Conservation (phyloP, 371 early-diverging fungal genomes). For the Basidiobolus meristosporus region DNA sequence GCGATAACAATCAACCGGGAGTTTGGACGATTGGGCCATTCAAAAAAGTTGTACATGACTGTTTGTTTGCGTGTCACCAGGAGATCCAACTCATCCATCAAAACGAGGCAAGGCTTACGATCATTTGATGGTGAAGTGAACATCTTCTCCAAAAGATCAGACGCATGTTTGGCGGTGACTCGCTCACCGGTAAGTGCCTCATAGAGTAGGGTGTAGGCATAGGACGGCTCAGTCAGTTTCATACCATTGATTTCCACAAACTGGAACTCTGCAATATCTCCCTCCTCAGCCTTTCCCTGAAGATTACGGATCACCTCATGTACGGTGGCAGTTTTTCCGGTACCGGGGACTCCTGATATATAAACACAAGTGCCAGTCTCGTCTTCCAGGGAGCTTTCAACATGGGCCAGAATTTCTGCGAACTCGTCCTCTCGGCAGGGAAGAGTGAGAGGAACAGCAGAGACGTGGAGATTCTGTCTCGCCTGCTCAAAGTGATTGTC, state of each 20-base stretch:
- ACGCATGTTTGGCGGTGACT: conserved; percentile 59
- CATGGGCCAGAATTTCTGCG: conserved; percentile 40
- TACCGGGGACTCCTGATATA: conserved; percentile 94
- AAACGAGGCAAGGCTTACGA: conserved; percentile 38
- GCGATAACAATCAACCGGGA: conserved; percentile 82
- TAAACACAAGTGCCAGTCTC: conserved; percentile 71
- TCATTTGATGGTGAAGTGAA: conserved; percentile 28
- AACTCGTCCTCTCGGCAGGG: conserved; percentile 88
- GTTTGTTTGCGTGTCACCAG: conserved; percentile 82
- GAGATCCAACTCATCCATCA: conserved; percentile 96
- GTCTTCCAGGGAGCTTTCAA: conserved; percentile 55
- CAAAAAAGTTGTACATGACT: conserved; percentile 95
- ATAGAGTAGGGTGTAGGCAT: conserved; percentile 75
- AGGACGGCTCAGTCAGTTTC: conserved; percentile 82
- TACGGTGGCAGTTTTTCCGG: conserved; percentile 96
- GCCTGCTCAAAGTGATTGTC: conserved; percentile 33
- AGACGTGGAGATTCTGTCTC: conserved; percentile 63
- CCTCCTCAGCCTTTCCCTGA: conserved; percentile 27
- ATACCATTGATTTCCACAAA: conserved; percentile 92
- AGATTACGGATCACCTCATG: conserved; percentile 63
- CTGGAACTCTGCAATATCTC: conserved; percentile 50
- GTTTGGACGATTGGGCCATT: conserved; percentile 79
- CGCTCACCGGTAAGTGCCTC: conserved; percentile 35
- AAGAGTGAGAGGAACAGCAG: conserved; percentile 69
- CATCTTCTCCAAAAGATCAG: conserved; percentile 40